Conservation (phyloP, 345 rosid genomes). For the Cochlearia excelsa region DNA sequence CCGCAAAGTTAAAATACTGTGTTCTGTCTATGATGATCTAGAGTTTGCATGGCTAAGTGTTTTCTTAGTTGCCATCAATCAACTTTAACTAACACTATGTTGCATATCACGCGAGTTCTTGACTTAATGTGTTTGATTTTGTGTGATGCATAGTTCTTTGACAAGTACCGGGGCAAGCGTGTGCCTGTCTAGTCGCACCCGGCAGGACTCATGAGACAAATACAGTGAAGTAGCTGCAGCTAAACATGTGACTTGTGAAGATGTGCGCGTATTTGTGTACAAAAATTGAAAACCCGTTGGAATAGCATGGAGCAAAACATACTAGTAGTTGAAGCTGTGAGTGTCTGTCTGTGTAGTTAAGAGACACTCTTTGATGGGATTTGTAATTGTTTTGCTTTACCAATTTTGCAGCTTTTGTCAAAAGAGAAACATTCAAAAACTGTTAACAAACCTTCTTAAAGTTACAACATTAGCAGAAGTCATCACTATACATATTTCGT, state of each 20-base stretch:
- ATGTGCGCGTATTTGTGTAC: slow-evolving; percentile 24
- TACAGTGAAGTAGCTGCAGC: slow-evolving; percentile 15
- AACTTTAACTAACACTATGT: background rate
- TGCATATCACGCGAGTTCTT: background rate
- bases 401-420: no score
- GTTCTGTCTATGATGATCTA: slow-evolving; percentile 16
- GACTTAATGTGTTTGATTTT: background rate
- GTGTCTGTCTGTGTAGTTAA: no score
- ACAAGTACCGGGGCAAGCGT: slow-evolving; percentile 41
- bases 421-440: no score
- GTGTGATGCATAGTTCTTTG: slow-evolving; percentile 34
- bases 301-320: slow-evolving; percentile 17
- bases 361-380: no score
- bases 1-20: background rate
- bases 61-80: slow-evolving; percentile 4
- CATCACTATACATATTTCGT: no score
- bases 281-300: slow-evolving; percentile 13
- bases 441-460: no score
- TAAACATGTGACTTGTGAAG: slow-evolving; percentile 11
- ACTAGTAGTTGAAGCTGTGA: no score
- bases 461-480: no score
- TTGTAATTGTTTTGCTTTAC: no score
- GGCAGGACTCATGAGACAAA: background rate
- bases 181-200: slow-evolving; percentile 29
- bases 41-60: background rate